These are phyloP conservation scores for Schizochytrium sp. DNA, from an alignment of 108 stramenopile species.

Conservation along the genomic window DNA sequence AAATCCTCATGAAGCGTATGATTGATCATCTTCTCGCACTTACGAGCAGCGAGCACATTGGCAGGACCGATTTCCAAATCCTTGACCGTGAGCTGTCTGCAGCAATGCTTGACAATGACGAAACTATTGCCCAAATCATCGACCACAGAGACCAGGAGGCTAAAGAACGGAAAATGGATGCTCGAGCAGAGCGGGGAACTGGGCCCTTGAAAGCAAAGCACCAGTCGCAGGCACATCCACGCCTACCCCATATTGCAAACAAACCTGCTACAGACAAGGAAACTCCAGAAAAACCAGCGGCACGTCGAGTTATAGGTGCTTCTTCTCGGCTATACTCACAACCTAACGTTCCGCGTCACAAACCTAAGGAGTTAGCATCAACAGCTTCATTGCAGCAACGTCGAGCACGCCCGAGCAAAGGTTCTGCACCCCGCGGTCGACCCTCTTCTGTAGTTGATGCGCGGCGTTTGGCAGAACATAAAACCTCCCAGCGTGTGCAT, in stretches of 20 bases:
- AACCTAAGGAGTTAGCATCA: background rate
- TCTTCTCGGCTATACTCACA: background rate
- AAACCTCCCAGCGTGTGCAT: too few species aligned
- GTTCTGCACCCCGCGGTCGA: background rate
- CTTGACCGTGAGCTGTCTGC: background rate
- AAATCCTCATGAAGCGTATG: slow-evolving; percentile 19
- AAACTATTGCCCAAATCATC: background rate
- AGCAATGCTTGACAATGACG: slow-evolving; percentile 15
- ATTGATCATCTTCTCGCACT: slow-evolving; percentile 23
- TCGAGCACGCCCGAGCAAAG: background rate
- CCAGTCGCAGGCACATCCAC: background rate
- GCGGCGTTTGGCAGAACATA: background rate
- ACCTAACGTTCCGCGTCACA: background rate
- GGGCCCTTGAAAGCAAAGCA: background rate
- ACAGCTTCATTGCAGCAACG: background rate
- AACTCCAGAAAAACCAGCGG: background rate
- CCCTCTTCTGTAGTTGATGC: background rate
- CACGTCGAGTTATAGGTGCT: background rate
- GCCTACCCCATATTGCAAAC: background rate
- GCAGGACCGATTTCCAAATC: background rate
- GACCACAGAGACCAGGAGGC: background rate
- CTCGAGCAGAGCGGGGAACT: background rate
- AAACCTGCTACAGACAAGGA: background rate
- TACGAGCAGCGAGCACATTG: slow-evolving; percentile 20
- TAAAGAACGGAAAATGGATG: background rate